Evolutionary conservation across 1,284 basidiomycete genomes (phyloP), one percentile per base, ranked within the genome.

Genomic region (Trametes sp.): DNA sequence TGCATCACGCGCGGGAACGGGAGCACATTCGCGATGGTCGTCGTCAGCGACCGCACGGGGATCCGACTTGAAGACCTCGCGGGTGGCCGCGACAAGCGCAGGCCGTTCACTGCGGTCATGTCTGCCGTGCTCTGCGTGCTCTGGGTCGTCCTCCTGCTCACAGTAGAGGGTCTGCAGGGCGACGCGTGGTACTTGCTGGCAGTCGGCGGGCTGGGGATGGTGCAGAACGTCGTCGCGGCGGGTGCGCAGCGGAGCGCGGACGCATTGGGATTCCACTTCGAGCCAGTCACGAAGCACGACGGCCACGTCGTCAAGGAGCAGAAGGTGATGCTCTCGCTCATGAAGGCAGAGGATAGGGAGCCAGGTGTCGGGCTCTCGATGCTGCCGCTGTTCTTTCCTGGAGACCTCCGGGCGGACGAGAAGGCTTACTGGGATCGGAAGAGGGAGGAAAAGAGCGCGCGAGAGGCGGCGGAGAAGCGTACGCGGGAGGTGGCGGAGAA

Each of bases 1-100:
- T 70, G 69, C 49, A 65, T 78, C 45, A 75, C 75, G 21, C 60
- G 66, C 45, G 76, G 76, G 29, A 76, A 76, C 65, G 75, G 76
- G 19, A 66, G 65, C 52, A 60, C 60, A n/a, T 61, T 64, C 59
- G 75, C 73, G n/a, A 68, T 76, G 35, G 75, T 77, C 51, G 70
- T 77, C 66, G 63, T 68, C 54, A 71, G 73, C 46, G 68, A 74
- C 21, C 66, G 62, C 13, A 42, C 53, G 13, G 73, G 73, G 2
- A 50, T 76, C 44, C 67, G 71, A 10, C 68, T 78, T 9, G 73
- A 72, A 52, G 76, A 76, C 59, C 68, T 77, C 31, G 76, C 76
- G 7, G 62, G 53, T 2, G 66, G 61, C 13, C 59, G 70, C 21
- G 64, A 66, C 46, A 60, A 60, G 35, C 67, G 57, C 28, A 38